A percentile compares a stretch with the other conserved stretches of the same genome.
phyloP scores from a whole-genome alignment of 148 eudicot species.

The Nepenthes gracilis region DNA sequence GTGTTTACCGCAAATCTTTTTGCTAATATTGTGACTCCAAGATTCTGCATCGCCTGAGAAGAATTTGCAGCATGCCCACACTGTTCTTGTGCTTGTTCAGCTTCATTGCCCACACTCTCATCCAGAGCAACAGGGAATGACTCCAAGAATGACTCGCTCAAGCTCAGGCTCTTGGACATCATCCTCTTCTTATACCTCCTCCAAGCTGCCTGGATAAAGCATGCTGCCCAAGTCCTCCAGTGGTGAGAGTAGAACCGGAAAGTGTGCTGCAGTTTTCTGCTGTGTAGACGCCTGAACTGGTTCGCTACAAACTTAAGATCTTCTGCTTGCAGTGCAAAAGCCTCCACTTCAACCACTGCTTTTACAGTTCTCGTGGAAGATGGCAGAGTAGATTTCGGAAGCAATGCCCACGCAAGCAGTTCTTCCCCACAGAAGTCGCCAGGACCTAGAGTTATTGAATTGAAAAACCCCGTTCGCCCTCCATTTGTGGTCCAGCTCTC shows the following conservation, averaged over 20 bases:
- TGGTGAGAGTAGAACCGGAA: constrained; percentile 74
- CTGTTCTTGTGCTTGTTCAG: constrained; percentile 15
- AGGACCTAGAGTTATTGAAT: constrained; percentile 44
- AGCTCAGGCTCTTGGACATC: constrained; percentile 37
- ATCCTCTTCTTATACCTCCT: constrained; percentile 51
- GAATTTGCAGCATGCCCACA: constrained; percentile 5
- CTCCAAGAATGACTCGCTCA: constrained; percentile 38
- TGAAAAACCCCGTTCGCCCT: constrained; percentile 60
- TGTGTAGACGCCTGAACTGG: constrained; percentile 78
- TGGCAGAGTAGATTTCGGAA: constrained; percentile 44
- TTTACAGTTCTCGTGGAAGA: constrained; percentile 56
- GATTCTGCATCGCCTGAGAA: constrained; percentile 36
- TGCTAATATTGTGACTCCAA: constrained; percentile 62
- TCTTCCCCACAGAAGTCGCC: constrained; percentile 73
- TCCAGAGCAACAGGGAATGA: constrained; percentile 8
- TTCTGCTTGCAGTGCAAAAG: constrained; percentile 54
- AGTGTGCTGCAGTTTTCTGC: constrained; percentile 79
- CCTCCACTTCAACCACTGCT: constrained; percentile 52
- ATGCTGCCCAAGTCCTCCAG: constrained; percentile 88
- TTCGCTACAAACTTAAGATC: constrained; percentile 72
- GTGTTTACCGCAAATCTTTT: constrained; percentile 76
- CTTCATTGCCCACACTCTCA: constrained; percentile 15
- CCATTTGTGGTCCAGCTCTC: constrained; percentile 68
- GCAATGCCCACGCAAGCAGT: constrained; percentile 61
- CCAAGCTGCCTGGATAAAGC: constrained; percentile 90